Evolutionary conservation across 129 eudicot species (phyloP).

Genomic region (Lactuca saligna): DNA sequence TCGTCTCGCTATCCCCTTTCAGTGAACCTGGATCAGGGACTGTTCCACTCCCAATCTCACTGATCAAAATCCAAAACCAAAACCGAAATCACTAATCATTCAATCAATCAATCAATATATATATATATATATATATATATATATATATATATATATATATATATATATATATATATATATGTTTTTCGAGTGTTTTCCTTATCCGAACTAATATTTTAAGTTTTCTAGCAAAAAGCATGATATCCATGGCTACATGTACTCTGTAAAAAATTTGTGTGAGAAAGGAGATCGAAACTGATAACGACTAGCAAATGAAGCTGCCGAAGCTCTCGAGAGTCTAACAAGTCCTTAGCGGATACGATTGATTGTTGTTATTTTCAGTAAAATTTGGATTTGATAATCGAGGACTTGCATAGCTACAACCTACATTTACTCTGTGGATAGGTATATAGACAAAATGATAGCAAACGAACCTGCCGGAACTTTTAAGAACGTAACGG

Average conservation of each 20-base stretch:
- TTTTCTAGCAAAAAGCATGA: background rate
- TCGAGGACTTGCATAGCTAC: background rate
- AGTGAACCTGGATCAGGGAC: slow-evolving; percentile 35
- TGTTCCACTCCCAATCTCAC: slow-evolving; percentile 30
- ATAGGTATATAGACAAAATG: background rate
- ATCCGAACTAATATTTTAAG: background rate
- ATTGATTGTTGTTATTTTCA: background rate
- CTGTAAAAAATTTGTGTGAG: background rate
- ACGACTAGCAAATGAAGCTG: too few relatives aligned
- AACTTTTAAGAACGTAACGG: slow-evolving; percentile 37
- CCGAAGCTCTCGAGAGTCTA: background rate
- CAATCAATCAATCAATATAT: too few relatives aligned
- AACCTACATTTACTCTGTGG: background rate
- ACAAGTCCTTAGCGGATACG: background rate
- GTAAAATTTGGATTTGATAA: background rate
- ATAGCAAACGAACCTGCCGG: slow-evolving; percentile 32
- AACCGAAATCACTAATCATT: background rate
- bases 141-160: too few relatives aligned
- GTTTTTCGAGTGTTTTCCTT: background rate
- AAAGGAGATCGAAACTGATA: background rate
- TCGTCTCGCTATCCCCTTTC: slow-evolving; percentile 18
- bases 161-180: too few relatives aligned
- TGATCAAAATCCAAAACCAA: slow-evolving; percentile 16
- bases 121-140: too few relatives aligned
- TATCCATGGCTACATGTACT: background rate